phyloP scores from a whole-genome alignment of 805 yeast genomes.

The Starmerella etchellsii region DNA sequence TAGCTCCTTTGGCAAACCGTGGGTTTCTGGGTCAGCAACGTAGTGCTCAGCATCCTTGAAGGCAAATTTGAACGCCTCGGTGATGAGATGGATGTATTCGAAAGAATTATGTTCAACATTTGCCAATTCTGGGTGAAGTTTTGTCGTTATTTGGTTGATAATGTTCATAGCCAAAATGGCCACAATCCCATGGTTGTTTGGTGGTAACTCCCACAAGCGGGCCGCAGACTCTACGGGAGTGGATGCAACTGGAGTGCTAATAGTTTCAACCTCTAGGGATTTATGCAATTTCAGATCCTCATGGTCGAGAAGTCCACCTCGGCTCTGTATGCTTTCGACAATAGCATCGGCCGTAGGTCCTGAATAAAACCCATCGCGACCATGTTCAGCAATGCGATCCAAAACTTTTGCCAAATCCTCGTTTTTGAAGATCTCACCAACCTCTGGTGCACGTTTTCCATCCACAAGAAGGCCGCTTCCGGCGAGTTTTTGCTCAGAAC shows the following conservation, averaged over 20 bases:
- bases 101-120: conserved; percentile 45
- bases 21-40: conserved; percentile 44
- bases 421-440: conserved; percentile 48
- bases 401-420: conserved; percentile 41
- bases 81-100: conserved; percentile 55
- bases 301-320: conserved; percentile 44
- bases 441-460: conserved; percentile 35
- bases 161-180: conserved; percentile 61
- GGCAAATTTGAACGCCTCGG: conserved; percentile 57
- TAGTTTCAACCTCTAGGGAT: conserved; percentile 55
- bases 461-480: conserved; percentile 27
- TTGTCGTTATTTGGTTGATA: conserved; percentile 39
- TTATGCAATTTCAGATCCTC: conserved; percentile 48
- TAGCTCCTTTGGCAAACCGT: conserved; percentile 29
- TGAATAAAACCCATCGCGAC: conserved; percentile 54
- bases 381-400: conserved; percentile 39
- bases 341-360: conserved; percentile 61
- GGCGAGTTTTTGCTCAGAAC: conserved; percentile 31
- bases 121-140: conserved; percentile 33
- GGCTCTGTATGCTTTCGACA: conserved; percentile 36
- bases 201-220: conserved; percentile 69
- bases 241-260: conserved; percentile 20
- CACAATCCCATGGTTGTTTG: conserved; percentile 70
- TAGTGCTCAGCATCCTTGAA: conserved; percentile 66
- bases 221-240: conserved; percentile 26